These are phyloP conservation scores for Arthroderma sp. DNA, from an alignment of 2,329 filamentous ascomycete genomes.

Conservation along the genomic window DNA sequence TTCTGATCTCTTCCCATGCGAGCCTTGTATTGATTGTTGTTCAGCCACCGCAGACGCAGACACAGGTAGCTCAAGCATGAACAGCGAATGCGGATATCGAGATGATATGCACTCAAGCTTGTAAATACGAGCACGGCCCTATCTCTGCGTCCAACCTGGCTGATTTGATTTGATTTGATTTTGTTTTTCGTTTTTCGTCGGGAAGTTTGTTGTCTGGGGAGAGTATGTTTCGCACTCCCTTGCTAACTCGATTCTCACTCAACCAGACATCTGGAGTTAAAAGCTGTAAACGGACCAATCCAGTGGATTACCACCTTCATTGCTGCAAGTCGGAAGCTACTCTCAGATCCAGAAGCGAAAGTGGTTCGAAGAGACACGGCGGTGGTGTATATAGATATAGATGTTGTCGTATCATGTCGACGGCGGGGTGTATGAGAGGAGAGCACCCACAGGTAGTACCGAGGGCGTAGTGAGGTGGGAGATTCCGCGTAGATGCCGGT, in stretches of 20 bases:
- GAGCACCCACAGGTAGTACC: neutral
- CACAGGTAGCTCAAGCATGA: too few species aligned
- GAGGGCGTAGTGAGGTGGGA: neutral
- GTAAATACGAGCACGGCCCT: too few species aligned
- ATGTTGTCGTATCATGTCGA: neutral
- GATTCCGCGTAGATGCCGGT: constrained; percentile 4
- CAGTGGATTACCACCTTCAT: constrained; percentile 25
- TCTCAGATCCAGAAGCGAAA: neutral
- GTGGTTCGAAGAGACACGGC: neutral
- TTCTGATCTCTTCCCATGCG: too few species aligned
- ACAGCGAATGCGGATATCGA: too few species aligned
- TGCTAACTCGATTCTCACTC: neutral
- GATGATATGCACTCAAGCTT: too few species aligned
- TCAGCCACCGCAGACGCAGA: too few species aligned
- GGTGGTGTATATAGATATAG: neutral
- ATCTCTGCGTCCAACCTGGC: too few species aligned
- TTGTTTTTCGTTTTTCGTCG: too few species aligned
- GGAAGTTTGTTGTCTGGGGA: too few species aligned
- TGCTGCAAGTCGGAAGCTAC: constrained; percentile 28
- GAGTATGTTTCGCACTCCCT: too few species aligned
- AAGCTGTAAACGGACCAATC: constrained; percentile 27
- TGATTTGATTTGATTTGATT: too few species aligned
- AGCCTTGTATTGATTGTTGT: too few species aligned
- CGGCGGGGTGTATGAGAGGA: neutral
- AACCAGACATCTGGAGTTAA: constrained; percentile 20